Percentiles rank a stretch among this genome's conserved stretches.
Evolutionary conservation across 768 basidiomycete genomes (phyloP).

Genomic region (Asterophora parasitica): DNA sequence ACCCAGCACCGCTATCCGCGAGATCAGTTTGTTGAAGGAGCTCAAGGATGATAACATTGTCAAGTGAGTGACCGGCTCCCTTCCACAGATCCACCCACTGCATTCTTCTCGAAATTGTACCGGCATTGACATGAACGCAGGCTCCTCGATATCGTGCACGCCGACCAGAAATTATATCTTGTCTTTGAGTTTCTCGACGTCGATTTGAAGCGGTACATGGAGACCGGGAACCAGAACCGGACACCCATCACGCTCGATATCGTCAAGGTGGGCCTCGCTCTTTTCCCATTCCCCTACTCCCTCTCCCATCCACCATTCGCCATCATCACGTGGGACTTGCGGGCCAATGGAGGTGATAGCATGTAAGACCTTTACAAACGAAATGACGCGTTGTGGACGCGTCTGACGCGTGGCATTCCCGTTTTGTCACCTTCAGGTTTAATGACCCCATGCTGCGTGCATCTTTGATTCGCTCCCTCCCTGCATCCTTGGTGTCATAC

Average conservation of each 20-base stretch:
- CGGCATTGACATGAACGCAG: slow-evolving; percentile 36
- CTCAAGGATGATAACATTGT: slow-evolving; percentile 96
- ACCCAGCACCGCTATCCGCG: slow-evolving; percentile 95
- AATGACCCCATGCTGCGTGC: no score
- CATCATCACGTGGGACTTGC: no score
- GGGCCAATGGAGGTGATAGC: no score
- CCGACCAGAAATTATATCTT: slow-evolving; percentile 94
- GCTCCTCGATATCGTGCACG: slow-evolving; percentile 93
- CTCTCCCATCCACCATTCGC: no score
- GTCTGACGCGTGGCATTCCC: slow-evolving; percentile 11
- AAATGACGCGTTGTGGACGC: slow-evolving; percentile 20
- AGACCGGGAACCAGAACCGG: slow-evolving; percentile 68
- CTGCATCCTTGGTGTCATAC: neutral
- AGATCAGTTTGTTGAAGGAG: slow-evolving; percentile 96
- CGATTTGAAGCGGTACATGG: slow-evolving; percentile 96
- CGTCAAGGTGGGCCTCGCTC: slow-evolving; percentile 62
- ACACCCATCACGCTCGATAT: slow-evolving; percentile 69
- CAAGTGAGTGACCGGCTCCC: slow-evolving; percentile 42
- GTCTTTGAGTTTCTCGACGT: slow-evolving; percentile 98
- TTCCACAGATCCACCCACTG: neutral
- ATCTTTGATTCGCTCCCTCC: neutral
- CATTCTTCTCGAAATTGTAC: neutral
- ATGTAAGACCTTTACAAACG: neutral
- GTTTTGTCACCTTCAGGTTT: no score
- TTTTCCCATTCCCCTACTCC: no score